A percentile compares a stretch with the other conserved stretches of the same genome.
Evolutionary conservation across 768 basidiomycete genomes (phyloP).

Genomic region (Tricholoma bakamatsutake): DNA sequence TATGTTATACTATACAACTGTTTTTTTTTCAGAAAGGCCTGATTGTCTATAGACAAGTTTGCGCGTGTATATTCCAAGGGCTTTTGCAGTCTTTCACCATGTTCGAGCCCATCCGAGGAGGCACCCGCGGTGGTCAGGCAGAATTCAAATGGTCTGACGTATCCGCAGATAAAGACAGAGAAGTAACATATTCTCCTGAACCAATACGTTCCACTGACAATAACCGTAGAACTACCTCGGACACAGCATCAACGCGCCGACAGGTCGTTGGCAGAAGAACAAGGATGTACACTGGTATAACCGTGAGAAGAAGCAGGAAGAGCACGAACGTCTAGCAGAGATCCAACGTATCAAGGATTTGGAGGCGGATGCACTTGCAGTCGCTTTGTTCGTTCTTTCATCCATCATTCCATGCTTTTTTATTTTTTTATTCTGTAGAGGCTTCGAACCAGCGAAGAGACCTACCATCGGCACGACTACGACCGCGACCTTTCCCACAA

Average conservation of each 20-base stretch:
- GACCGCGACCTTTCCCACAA: slow-evolving; percentile 9
- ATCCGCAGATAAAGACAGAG: slow-evolving; percentile 88
- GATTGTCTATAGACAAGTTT: neutral
- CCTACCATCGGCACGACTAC: slow-evolving; percentile 18
- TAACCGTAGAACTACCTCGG: slow-evolving; percentile 81
- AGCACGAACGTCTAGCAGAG: slow-evolving; percentile 59
- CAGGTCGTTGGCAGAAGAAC: slow-evolving; percentile 96
- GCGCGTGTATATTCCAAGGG: neutral
- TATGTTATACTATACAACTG: too few relatives aligned
- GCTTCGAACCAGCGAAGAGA: slow-evolving; percentile 59
- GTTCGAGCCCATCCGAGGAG: slow-evolving; percentile 84
- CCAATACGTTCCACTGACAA: neutral
- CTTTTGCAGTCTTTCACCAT: slow-evolving; percentile 25
- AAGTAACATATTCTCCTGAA: slow-evolving; percentile 38
- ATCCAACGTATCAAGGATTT: slow-evolving; percentile 78
- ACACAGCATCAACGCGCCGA: slow-evolving; percentile 91
- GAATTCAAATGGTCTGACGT: slow-evolving; percentile 92
- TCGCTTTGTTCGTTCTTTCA: slow-evolving; percentile 56
- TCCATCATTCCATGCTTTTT: neutral
- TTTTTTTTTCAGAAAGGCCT: too few relatives aligned
- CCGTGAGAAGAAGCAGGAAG: slow-evolving; percentile 45
- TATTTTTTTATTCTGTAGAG: slow-evolving; percentile 35
- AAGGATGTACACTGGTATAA: slow-evolving; percentile 96
- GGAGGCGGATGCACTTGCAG: slow-evolving; percentile 82
- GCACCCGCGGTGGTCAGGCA: slow-evolving; percentile 87